Percentiles rank a stretch among this genome's conserved stretches.
phyloP scores from a whole-genome alignment of 345 rosid genomes.

The Zanthoxylum bungeanum region DNA sequence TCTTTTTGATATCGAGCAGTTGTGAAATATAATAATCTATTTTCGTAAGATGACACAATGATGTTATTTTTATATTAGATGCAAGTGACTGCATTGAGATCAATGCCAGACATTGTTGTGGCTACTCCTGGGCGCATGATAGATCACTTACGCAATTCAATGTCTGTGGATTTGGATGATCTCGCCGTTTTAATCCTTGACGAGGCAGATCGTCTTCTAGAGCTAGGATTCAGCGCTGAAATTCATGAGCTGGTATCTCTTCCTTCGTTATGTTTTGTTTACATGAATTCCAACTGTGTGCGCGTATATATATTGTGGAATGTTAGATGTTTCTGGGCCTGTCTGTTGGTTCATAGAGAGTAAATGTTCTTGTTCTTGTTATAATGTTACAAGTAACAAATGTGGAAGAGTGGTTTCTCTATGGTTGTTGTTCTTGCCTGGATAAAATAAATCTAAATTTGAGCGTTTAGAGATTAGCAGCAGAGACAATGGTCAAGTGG shows the following conservation, averaged over 20 bases:
- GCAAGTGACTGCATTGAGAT: constrained; percentile 87
- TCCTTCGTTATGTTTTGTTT: background rate
- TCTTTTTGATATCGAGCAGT: too few species aligned
- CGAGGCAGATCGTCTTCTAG: constrained; percentile 95
- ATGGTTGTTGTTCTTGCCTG: background rate
- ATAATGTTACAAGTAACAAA: background rate
- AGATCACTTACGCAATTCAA: constrained; percentile 93
- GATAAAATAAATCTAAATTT: background rate
- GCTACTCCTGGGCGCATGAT: constrained; percentile 98
- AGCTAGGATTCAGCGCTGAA: constrained; percentile 94
- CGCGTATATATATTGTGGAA: background rate
- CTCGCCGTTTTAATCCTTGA: constrained; percentile 95
- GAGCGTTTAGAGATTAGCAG: background rate
- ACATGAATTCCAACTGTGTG: background rate
- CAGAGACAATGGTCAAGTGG: background rate
- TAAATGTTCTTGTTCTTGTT: background rate
- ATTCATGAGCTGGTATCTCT: constrained; percentile 82
- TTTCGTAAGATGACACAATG: background rate
- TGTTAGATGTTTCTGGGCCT: background rate
- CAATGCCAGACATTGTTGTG: constrained; percentile 95
- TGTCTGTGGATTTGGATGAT: constrained; percentile 90
- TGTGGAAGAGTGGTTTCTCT: background rate
- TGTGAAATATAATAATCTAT: too few species aligned
- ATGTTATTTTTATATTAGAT: constrained; percentile 37
- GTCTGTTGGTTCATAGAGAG: background rate